Percentiles rank a stretch among this genome's conserved stretches.
phyloP scores from a whole-genome alignment of 495 filamentous ascomycete genomes.

The Pseudomonodictys pantanalensis region DNA sequence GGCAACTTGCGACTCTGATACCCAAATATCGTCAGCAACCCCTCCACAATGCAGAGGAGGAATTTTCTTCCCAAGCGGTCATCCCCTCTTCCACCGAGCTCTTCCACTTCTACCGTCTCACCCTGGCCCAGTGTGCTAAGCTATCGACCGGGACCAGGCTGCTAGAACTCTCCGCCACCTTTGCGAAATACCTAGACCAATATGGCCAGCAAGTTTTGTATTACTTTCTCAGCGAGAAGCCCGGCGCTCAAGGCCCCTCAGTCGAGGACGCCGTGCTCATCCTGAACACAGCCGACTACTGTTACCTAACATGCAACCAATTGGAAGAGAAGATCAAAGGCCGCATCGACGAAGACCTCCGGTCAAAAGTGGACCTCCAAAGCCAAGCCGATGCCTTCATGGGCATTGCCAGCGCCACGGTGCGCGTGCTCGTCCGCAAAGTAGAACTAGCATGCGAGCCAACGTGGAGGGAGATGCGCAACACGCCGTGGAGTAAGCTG shows the following conservation, averaged over 20 bases:
- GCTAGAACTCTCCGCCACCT: conserved; percentile 77
- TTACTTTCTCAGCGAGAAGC: conserved; percentile 63
- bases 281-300: conserved; percentile 96
- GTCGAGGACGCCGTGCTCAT: conserved; percentile 79
- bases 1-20: conserved; percentile 75
- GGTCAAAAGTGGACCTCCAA: conserved; percentile 76
- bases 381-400: conserved; percentile 93
- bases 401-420: conserved; percentile 85
- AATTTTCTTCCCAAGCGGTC: conserved; percentile 86
- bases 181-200: conserved; percentile 91
- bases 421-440: conserved; percentile 76
- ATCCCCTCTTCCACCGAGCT: conserved; percentile 92
- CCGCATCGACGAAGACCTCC: conserved; percentile 74
- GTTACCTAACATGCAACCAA: conserved; percentile 86
- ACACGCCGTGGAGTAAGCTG: conserved; percentile 91
- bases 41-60: conserved; percentile 76
- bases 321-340: conserved; percentile 92
- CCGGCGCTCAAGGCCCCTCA: conserved; percentile 51
- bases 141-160: conserved; percentile 85
- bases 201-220: conserved; percentile 93
- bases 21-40: conserved; percentile 87
- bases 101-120: conserved; percentile 92
- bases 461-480: conserved; percentile 95
- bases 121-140: conserved; percentile 91
- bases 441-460: conserved; percentile 80